A percentile compares a stretch with the other conserved stretches of the same genome.
Evolutionary conservation across 805 yeast species (phyloP).

Genomic region (Wickerhamiella australiensis): DNA sequence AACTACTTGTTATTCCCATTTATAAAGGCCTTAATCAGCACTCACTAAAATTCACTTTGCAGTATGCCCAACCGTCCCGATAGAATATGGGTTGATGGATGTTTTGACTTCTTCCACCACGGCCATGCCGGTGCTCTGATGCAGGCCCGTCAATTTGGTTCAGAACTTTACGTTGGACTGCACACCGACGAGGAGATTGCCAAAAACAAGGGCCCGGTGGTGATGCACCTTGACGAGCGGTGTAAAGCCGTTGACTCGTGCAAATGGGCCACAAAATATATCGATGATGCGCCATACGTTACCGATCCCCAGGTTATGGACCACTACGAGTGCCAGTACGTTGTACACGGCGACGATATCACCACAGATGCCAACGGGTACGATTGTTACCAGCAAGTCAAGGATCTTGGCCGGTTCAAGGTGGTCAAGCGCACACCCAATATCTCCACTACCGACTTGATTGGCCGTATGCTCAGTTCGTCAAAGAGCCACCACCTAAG

Average conservation of each 20-base stretch:
- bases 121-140: constrained; percentile 94
- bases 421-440: constrained; percentile 92
- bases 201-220: constrained; percentile 83
- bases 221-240: constrained; percentile 74
- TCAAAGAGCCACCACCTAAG: constrained; percentile 47
- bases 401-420: constrained; percentile 71
- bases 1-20: background rate
- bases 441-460: constrained; percentile 89
- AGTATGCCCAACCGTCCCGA: constrained; percentile 3
- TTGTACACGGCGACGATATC: constrained; percentile 97
- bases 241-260: constrained; percentile 78
- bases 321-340: constrained; percentile 61
- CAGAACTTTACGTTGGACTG: constrained; percentile 70
- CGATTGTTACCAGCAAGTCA: constrained; percentile 78
- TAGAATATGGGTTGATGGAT: constrained; percentile 91
- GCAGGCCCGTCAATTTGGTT: constrained; percentile 79
- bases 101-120: constrained; percentile 96
- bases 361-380: constrained; percentile 93
- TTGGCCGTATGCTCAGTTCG: constrained; percentile 67
- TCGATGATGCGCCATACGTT: constrained; percentile 82
- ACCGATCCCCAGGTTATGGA: constrained; percentile 77
- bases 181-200: constrained; percentile 84
- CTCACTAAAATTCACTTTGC: background rate
- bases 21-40: background rate
- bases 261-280: constrained; percentile 68